phyloP scores from a whole-genome alignment of 2,329 filamentous ascomycete species.

The Aspergillus brunneoviolaceus region DNA sequence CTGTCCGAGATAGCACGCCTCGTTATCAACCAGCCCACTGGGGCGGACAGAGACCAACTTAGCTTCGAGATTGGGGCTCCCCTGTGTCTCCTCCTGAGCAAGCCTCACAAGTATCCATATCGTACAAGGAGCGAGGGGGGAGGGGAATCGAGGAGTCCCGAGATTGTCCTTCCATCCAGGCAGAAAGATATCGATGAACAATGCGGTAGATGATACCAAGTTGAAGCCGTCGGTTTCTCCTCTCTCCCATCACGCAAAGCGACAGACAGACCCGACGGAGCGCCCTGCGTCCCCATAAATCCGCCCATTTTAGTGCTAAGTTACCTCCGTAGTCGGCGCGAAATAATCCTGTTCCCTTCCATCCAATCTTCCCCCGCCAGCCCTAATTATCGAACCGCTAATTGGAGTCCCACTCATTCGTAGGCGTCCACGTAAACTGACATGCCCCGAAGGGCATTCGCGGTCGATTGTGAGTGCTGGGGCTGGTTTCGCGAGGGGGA shows the following conservation, averaged over 20 bases:
- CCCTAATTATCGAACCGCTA: not conserved
- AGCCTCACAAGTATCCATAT: no score
- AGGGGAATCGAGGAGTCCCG: not conserved
- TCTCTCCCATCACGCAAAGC: no score
- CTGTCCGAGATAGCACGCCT: not conserved
- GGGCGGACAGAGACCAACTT: not conserved
- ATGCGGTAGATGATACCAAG: not conserved
- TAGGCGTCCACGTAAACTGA: not conserved
- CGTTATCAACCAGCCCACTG: not conserved
- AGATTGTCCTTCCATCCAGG: not conserved
- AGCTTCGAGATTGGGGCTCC: no score
- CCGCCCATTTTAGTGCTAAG: no score
- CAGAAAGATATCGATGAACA: not conserved
- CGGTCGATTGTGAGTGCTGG: no score
- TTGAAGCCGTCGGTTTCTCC: no score
- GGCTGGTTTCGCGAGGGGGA: no score
- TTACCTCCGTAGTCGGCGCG: not conserved
- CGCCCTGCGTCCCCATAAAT: not conserved
- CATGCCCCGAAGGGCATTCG: not conserved
- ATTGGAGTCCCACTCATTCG: not conserved
- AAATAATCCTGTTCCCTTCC: not conserved
- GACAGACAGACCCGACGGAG: not conserved
- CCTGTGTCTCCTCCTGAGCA: no score
- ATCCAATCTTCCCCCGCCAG: not conserved
- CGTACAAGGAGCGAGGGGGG: no score